Evolutionary conservation across 768 basidiomycete genomes (phyloP).

Genomic region (Phylloporus sp.): DNA sequence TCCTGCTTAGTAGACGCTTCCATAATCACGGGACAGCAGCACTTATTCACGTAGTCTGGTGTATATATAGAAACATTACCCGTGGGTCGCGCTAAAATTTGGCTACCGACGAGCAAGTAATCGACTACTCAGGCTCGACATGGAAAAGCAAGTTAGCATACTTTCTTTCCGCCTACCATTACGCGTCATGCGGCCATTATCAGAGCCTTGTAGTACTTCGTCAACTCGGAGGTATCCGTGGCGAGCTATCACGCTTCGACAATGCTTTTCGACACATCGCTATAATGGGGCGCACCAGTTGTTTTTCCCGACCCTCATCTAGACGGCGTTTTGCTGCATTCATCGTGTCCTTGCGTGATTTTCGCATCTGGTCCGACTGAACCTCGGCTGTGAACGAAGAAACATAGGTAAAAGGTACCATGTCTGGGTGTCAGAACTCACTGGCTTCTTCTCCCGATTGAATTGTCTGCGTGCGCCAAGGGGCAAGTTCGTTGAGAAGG

Average conservation of each 20-base stretch:
- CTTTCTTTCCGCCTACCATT: constrained; percentile 2
- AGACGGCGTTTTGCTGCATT: constrained; percentile 30
- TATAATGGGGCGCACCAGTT: constrained; percentile 26
- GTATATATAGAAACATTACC: neutral
- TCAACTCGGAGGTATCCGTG: constrained; percentile 36
- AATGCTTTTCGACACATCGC: neutral
- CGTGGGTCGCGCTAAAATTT: neutral
- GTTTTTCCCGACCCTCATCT: constrained; percentile 37
- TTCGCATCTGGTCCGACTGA: constrained; percentile 30
- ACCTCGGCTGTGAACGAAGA: constrained; percentile 25
- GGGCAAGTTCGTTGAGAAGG: constrained; percentile 32
- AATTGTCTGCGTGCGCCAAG: constrained; percentile 27
- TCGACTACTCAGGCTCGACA: neutral
- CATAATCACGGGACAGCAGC: neutral
- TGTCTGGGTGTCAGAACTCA: constrained; percentile 18
- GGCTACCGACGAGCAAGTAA: neutral
- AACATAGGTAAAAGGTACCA: constrained; percentile 3
- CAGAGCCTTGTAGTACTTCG: constrained; percentile 41
- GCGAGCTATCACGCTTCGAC: constrained; percentile 28
- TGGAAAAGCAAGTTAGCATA: constrained; percentile 5
- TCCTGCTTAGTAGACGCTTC: constrained; percentile 18
- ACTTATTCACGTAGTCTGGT: constrained; percentile 1
- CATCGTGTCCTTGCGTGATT: constrained; percentile 34
- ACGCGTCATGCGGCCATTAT: constrained; percentile 26
- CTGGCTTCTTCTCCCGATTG: constrained; percentile 32